Conservation (phyloP, 139 green algal species). For the Volvox africanus region DNA sequence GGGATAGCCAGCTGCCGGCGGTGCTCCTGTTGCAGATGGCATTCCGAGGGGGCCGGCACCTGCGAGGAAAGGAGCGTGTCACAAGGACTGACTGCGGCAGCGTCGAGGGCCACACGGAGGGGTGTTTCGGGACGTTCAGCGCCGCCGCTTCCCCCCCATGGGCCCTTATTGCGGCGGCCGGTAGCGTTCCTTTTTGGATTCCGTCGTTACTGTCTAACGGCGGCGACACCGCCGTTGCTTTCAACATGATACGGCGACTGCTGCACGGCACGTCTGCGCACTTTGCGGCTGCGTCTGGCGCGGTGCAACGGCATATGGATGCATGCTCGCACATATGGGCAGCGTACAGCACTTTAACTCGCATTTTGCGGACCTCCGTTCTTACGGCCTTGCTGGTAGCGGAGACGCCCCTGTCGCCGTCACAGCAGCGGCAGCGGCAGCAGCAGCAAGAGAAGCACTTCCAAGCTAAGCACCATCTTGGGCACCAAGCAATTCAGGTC, state of each 20-base stretch:
- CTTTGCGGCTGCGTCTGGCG: not conserved
- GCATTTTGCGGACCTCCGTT: not conserved
- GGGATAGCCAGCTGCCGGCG: not conserved
- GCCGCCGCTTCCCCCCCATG: too few species aligned
- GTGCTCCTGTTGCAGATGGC: not conserved
- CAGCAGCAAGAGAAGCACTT: too few species aligned
- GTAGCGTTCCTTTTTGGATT: slow-evolving; percentile 12
- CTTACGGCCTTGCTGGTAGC: not conserved
- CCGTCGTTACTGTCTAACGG: not conserved
- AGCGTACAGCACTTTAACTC: not conserved
- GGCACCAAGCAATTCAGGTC: too few species aligned
- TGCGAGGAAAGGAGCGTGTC: not conserved
- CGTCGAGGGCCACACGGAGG: not conserved
- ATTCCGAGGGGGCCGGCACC: not conserved
- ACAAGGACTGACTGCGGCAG: not conserved
- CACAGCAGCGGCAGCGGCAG: not conserved
- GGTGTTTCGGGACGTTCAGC: not conserved
- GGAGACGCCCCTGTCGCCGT: not conserved
- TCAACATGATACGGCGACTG: not conserved
- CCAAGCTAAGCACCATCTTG: too few species aligned
- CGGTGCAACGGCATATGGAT: not conserved
- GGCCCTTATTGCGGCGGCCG: not conserved
- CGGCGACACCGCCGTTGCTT: not conserved
- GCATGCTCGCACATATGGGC: too few species aligned
- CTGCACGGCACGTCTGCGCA: not conserved